phyloP scores from a whole-genome alignment of 163 green algal species.

The Volvox carteri region DNA sequence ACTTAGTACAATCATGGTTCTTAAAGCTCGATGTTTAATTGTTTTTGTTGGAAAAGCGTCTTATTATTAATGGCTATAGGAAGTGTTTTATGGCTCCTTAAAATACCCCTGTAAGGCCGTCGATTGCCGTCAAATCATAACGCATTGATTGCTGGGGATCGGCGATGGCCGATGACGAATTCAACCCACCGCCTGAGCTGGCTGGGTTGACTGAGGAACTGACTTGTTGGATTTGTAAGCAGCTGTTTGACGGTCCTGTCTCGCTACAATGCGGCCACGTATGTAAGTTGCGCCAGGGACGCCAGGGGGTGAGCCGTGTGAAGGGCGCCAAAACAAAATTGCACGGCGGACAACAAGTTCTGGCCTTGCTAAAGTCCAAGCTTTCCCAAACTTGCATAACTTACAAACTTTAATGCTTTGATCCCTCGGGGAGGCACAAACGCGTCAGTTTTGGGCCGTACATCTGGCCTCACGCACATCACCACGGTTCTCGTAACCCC shows the following conservation, averaged over 20 bases:
- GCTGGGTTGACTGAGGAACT: background rate
- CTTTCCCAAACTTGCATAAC: background rate
- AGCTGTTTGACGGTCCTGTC: conserved; percentile 3
- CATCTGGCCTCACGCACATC: background rate
- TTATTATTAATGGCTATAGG: conserved; percentile 10
- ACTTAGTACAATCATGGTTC: no score
- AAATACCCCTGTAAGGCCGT: background rate
- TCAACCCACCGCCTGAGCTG: conserved; percentile 21
- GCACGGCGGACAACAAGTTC: background rate
- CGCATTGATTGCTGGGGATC: background rate
- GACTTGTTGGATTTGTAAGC: conserved; percentile 23
- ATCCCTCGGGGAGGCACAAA: background rate
- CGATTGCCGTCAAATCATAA: background rate
- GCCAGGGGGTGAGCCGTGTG: background rate
- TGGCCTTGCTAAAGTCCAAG: background rate
- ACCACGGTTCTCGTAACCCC: background rate
- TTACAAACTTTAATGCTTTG: background rate
- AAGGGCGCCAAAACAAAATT: background rate
- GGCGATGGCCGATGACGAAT: conserved; percentile 1
- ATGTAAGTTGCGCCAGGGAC: conserved; percentile 2
- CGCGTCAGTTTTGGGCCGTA: background rate
- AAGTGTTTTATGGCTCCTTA: background rate
- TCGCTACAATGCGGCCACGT: background rate
- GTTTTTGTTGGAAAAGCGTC: no score
- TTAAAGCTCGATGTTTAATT: no score